phyloP scores from a whole-genome alignment of 305 asterid genomes.

The Solanum hybrid region DNA sequence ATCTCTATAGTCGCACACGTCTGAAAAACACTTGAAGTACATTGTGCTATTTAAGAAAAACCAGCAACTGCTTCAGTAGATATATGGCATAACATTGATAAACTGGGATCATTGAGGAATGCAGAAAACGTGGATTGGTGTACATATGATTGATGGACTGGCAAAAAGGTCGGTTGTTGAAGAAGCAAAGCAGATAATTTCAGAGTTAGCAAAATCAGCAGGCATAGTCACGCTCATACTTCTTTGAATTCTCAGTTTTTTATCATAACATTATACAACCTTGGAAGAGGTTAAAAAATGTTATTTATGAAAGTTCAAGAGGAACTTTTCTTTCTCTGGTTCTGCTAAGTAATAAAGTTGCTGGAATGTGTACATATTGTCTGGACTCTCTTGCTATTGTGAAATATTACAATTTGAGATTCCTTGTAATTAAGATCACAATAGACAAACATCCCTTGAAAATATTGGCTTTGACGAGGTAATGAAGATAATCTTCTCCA shows the following conservation, averaged over 20 bases:
- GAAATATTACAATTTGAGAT: not conserved
- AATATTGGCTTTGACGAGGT: not conserved
- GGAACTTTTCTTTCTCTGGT: not conserved
- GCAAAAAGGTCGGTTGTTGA: not conserved
- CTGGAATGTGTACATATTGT: not conserved
- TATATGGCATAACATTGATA: not conserved
- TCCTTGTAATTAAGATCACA: not conserved
- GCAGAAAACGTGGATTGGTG: not conserved
- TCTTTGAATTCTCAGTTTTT: not conserved
- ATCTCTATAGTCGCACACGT: slow-evolving; percentile 34
- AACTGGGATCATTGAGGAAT: not conserved
- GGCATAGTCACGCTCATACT: not conserved
- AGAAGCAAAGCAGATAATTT: not conserved
- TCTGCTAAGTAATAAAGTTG: not conserved
- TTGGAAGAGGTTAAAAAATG: not conserved
- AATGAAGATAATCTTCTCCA: not conserved
- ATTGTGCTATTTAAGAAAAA: not conserved
- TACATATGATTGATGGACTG: slow-evolving; percentile 1
- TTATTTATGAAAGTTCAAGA: not conserved
- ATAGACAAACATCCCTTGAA: not conserved
- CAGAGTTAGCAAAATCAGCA: not conserved
- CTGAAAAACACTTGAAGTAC: not conserved
- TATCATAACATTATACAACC: not conserved
- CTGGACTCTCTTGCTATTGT: not conserved
- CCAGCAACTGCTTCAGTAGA: slow-evolving; percentile 6